These are phyloP conservation scores for Plasmodium coatneyi DNA, from an alignment of 169 alveolate species.

Conservation along the genomic window DNA sequence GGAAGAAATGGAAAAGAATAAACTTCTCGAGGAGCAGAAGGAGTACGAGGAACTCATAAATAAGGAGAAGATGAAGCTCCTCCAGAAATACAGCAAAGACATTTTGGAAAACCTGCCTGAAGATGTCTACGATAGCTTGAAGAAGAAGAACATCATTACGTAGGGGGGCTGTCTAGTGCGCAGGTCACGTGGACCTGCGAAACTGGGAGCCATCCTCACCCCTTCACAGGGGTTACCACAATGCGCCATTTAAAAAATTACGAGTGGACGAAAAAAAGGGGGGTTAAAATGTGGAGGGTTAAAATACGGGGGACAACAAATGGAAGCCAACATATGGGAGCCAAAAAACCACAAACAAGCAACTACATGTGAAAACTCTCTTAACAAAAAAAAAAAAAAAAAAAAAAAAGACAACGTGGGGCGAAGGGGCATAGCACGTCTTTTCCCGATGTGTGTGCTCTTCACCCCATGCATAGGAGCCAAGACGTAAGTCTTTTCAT, in stretches of 20 bases:
- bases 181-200: neutral
- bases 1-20: slow-evolving; percentile 47
- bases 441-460: neutral
- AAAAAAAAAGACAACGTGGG: neutral
- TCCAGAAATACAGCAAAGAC: slow-evolving; percentile 56
- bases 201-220: neutral
- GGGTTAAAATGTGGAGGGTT: neutral
- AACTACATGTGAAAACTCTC: neutral
- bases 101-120: slow-evolving; percentile 42
- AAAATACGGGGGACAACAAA: neutral
- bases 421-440: neutral
- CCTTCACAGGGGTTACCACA: neutral
- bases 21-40: slow-evolving; percentile 55
- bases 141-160: slow-evolving; percentile 30
- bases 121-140: slow-evolving; percentile 29
- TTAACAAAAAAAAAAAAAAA: neutral
- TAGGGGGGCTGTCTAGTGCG: neutral
- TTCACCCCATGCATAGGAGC: neutral
- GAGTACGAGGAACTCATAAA: slow-evolving; percentile 51
- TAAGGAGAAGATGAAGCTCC: slow-evolving; percentile 39
- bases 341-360: neutral
- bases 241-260: neutral
- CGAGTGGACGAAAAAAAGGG: neutral
- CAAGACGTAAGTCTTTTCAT: neutral
- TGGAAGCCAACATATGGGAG: neutral